Evolutionary conservation across 2,329 filamentous ascomycete genomes (phyloP).

Genomic region (Helotiales sp.): DNA sequence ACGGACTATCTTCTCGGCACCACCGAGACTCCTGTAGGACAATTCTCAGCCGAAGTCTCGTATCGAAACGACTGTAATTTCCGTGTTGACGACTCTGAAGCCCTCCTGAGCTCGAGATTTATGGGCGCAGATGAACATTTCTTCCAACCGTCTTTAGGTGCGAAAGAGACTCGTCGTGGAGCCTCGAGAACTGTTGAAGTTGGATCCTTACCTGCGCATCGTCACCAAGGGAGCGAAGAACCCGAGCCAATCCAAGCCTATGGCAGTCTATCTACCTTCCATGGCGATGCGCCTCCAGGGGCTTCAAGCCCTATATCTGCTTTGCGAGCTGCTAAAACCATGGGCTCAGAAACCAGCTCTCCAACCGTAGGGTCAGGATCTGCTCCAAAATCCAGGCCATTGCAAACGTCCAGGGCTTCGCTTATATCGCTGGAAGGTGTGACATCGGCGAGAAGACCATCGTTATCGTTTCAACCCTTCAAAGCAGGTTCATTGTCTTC

Average conservation of each 20-base stretch:
- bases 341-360: constrained; percentile 65
- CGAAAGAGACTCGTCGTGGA: constrained; percentile 45
- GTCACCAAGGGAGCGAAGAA: constrained; percentile 49
- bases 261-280: constrained; percentile 87
- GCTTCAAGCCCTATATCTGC: constrained; percentile 87
- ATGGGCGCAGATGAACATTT: constrained; percentile 89
- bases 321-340: constrained; percentile 68
- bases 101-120: constrained; percentile 88
- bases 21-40: constrained; percentile 84
- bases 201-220: constrained; percentile 76
- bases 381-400: constrained; percentile 44
- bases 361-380: constrained; percentile 60
- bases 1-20: constrained; percentile 82
- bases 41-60: constrained; percentile 78
- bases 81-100: constrained; percentile 87
- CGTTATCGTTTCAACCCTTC: constrained; percentile 92
- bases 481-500: constrained; percentile 95
- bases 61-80: constrained; percentile 92
- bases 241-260: constrained; percentile 78
- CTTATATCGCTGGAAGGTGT: constrained; percentile 54
- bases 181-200: constrained; percentile 55
- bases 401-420: constrained; percentile 41
- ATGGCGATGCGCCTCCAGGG: constrained; percentile 76
- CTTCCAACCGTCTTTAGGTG: constrained; percentile 76
- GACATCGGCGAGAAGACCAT: constrained; percentile 69